A percentile compares a stretch with the other conserved stretches of the same genome.
These are phyloP conservation scores for Aspergillus caelatus DNA, from an alignment of 2,329 filamentous ascomycete genomes.

Conservation along the genomic window DNA sequence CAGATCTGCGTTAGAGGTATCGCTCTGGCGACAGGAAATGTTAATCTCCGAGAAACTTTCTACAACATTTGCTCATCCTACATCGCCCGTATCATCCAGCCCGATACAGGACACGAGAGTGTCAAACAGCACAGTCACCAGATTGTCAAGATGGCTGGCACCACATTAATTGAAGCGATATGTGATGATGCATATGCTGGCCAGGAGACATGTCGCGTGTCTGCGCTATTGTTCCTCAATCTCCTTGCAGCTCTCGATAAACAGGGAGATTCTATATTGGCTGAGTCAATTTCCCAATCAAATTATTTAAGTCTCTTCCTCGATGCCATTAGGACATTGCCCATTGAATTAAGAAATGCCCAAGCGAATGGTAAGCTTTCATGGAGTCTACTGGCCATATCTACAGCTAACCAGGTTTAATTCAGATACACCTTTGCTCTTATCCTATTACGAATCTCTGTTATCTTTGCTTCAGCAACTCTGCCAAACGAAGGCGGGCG, in stretches of 20 bases:
- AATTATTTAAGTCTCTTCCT: slow-evolving; percentile 92
- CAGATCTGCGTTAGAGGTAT: slow-evolving; percentile 81
- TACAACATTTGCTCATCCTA: slow-evolving; percentile 93
- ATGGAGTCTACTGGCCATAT: not conserved
- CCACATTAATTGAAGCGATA: slow-evolving; percentile 78
- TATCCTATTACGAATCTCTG: slow-evolving; percentile 70
- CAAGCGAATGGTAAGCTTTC: slow-evolving; percentile 56
- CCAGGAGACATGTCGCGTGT: slow-evolving; percentile 77
- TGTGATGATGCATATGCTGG: slow-evolving; percentile 93
- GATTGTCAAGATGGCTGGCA: slow-evolving; percentile 77
- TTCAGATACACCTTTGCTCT: slow-evolving; percentile 56
- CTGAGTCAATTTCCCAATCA: slow-evolving; percentile 77
- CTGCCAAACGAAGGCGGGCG: slow-evolving; percentile 80
- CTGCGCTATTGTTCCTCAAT: slow-evolving; percentile 82
- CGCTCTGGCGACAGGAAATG: slow-evolving; percentile 69
- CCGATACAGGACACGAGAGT: slow-evolving; percentile 53
- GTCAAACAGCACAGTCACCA: slow-evolving; percentile 59
- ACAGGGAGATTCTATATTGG: slow-evolving; percentile 71
- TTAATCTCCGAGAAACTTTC: slow-evolving; percentile 77
- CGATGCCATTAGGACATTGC: slow-evolving; percentile 78
- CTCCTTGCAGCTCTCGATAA: slow-evolving; percentile 74
- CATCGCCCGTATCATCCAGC: slow-evolving; percentile 65
- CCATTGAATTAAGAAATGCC: slow-evolving; percentile 69
- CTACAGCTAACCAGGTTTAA: slow-evolving; percentile 12
- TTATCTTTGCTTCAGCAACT: slow-evolving; percentile 82